Conservation (phyloP, 2,329 filamentous ascomycete species). For the Mycogone perniciosa region DNA sequence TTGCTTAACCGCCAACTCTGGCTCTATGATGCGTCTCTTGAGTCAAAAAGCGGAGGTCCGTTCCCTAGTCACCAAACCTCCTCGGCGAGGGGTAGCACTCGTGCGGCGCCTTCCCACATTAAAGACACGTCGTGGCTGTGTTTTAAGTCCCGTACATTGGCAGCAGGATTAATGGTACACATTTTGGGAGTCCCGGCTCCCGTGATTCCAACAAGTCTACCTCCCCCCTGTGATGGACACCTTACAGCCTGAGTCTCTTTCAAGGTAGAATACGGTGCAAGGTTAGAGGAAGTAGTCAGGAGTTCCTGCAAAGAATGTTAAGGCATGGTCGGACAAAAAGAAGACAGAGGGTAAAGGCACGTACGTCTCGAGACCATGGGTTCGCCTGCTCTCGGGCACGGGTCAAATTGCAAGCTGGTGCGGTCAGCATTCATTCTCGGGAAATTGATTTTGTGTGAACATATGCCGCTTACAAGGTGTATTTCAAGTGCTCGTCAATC, state of each 20-base stretch:
- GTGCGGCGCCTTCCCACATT: constrained; percentile 11
- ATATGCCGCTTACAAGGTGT: constrained; percentile 72
- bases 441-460: background rate
- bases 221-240: constrained; percentile 15
- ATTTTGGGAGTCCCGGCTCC: constrained; percentile 18
- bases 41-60: background rate
- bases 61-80: background rate
- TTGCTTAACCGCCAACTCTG: background rate
- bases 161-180: constrained; percentile 25
- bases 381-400: constrained; percentile 92
- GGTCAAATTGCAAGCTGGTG: constrained; percentile 92
- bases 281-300: constrained; percentile 96
- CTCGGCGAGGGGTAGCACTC: constrained; percentile 1
- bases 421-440: constrained; percentile 20
- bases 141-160: constrained; percentile 15
- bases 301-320: constrained; percentile 49
- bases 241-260: constrained; percentile 19
- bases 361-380: constrained; percentile 94
- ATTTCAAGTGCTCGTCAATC: constrained; percentile 98
- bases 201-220: constrained; percentile 17
- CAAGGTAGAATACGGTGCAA: constrained; percentile 14
- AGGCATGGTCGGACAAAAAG: constrained; percentile 9
- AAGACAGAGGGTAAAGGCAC: constrained; percentile 21
- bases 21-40: background rate
- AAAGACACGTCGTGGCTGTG: constrained; percentile 12